Base-by-base conservation (phyloP, 176 grass and related monocot genomes). In the Zoysia pacifica region DNA sequence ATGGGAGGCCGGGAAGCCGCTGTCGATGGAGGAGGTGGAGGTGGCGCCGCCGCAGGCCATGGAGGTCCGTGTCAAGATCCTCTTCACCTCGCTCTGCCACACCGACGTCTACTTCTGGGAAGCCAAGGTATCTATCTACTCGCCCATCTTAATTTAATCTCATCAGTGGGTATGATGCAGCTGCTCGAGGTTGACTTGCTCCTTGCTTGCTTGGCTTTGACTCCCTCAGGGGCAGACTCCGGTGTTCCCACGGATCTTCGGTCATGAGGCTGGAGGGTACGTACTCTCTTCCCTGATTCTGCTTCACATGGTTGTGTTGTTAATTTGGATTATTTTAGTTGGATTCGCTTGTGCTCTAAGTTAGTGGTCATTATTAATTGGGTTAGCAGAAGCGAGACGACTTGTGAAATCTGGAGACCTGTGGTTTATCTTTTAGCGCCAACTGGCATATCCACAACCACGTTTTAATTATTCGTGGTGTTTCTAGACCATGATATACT, bases 51-150 rank as follows among this genome's bases (percentile, higher is more conserved):
- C 93, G 7, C 88, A 97, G 82, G 86, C 83, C 38, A 97, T 93
- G 93, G 93, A 97, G 84, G 93, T 93, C 13, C 88, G 88, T 47
- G 18, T 97, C 64, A 97, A 93, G 73, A 88, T 91, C 70, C 89
- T 93, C 53, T 97, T 64, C 79, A 91, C 89, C 65, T 44, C 91
- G 7, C 94, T 97, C 83, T 97, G 91, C 81, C 94, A 91, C 84
- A 93, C 91, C 35, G 94, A 97, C 35, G 87, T 97, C 82, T 93
- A 79, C 89, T 97, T 97, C 83, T 97, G 94, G 94, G 94, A 97
- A 76, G 91, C 94, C 20, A 97, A 93, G 91, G 94, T 97, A 87
- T 78, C 11, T 76, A 6, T 28, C 28, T 55, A 67, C 42, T 80
- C 76, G 15, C 1, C 5, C 72, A 77, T 60, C 59, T 18, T 8